Evolutionary conservation across 2,329 filamentous ascomycete species (phyloP).

Genomic region (Ophiocordyceps camponoti-floridani): DNA sequence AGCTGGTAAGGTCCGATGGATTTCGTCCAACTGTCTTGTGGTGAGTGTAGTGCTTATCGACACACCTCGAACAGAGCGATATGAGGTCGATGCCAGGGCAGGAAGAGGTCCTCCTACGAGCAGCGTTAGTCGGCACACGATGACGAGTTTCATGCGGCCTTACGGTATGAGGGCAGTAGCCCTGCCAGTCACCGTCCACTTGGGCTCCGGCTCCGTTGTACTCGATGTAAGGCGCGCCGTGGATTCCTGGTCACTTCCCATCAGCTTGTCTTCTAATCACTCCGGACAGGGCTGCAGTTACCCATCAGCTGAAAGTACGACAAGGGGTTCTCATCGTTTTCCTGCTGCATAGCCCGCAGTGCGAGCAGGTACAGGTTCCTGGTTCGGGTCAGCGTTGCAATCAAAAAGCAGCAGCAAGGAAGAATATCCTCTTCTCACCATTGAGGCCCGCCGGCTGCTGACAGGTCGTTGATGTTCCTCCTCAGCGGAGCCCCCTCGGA

Average conservation of each 20-base stretch:
- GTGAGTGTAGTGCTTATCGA: background rate
- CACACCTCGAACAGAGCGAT: conserved; percentile 33
- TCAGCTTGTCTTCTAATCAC: background rate
- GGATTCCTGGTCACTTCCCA: conserved; percentile 14
- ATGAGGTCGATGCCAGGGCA: conserved; percentile 40
- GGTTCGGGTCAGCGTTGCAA: background rate
- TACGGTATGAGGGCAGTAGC: conserved; percentile 26
- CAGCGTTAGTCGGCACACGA: background rate
- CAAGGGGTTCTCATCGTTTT: conserved; percentile 19
- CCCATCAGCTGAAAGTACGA: conserved; percentile 34
- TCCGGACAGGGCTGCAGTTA: conserved; percentile 4
- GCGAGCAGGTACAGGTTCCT: conserved; percentile 29
- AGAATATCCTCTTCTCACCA: background rate
- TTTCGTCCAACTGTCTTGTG: background rate
- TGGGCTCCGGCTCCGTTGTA: conserved; percentile 21
- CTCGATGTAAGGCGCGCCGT: conserved; percentile 21
- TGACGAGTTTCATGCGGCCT: background rate
- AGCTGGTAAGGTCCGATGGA: no score
- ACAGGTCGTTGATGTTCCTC: conserved; percentile 1
- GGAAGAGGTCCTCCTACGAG: conserved; percentile 22
- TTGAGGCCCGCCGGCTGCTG: background rate
- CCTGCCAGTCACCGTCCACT: conserved; percentile 13
- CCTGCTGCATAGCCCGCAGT: conserved; percentile 23
- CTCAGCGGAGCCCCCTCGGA: background rate
- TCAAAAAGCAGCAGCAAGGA: background rate